Conservation (phyloP, 2,329 filamentous ascomycete genomes). For the Harringtonia lauricola region DNA sequence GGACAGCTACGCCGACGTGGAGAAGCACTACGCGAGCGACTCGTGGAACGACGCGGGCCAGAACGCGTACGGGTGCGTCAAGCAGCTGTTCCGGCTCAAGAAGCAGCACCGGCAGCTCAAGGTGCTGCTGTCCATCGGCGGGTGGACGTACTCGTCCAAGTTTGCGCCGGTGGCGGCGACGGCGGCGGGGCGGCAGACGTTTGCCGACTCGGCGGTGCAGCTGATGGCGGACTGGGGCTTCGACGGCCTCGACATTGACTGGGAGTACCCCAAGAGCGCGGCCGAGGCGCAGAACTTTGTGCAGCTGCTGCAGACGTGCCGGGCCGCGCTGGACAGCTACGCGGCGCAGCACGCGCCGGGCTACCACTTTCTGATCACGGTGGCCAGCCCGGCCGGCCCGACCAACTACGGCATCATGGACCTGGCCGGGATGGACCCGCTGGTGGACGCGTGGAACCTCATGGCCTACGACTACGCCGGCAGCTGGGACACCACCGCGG, state of each 20-base stretch:
- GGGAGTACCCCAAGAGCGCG: constrained; percentile 37
- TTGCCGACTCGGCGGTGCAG: constrained; percentile 57
- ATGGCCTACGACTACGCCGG: constrained; percentile 65
- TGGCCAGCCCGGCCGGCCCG: constrained; percentile 28
- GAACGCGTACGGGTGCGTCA: constrained; percentile 68
- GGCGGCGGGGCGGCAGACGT: constrained; percentile 46
- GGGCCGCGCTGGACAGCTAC: constrained; percentile 23
- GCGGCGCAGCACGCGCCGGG: constrained; percentile 16
- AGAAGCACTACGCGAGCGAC: too few relatives aligned
- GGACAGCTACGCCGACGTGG: too few relatives aligned
- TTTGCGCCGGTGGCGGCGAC: constrained; percentile 55
- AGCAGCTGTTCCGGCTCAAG: constrained; percentile 68
- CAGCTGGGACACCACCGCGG: constrained; percentile 47
- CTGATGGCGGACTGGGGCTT: constrained; percentile 58
- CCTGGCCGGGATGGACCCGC: constrained; percentile 32
- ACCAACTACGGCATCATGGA: constrained; percentile 32
- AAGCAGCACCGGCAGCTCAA: constrained; percentile 67
- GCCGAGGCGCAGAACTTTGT: constrained; percentile 30
- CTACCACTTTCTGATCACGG: constrained; percentile 21
- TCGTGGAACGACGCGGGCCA: constrained; percentile 27
- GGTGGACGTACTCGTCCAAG: constrained; percentile 65
- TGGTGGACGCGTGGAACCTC: constrained; percentile 43
- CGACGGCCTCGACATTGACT: constrained; percentile 46
- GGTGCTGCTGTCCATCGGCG: constrained; percentile 69
- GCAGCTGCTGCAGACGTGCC: constrained; percentile 29